These are phyloP conservation scores for Sporothrix curviconia DNA, from an alignment of 2,329 filamentous ascomycete species.

Conservation along the genomic window DNA sequence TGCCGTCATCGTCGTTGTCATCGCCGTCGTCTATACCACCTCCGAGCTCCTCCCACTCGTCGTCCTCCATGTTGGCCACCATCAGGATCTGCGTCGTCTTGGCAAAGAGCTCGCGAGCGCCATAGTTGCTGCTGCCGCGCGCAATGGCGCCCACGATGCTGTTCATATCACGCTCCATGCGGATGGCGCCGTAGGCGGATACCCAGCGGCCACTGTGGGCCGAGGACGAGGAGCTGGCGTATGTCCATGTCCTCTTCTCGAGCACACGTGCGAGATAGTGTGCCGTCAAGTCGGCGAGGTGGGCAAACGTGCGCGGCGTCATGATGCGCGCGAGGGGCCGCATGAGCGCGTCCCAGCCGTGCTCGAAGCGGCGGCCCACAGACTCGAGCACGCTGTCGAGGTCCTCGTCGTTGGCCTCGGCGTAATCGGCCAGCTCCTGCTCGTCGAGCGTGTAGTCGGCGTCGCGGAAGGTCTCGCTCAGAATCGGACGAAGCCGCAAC, in stretches of 20 bases:
- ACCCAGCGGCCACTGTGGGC: constrained; percentile 44
- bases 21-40: constrained; percentile 36
- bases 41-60: constrained; percentile 78
- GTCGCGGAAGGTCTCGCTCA: constrained; percentile 86
- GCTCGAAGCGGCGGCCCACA: constrained; percentile 73
- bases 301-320: constrained; percentile 67
- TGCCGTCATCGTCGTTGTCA: constrained; percentile 48
- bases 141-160: constrained; percentile 64
- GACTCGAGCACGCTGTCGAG: constrained; percentile 52
- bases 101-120: constrained; percentile 68
- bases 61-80: constrained; percentile 90
- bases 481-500: constrained; percentile 72
- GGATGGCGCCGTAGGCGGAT: constrained; percentile 71
- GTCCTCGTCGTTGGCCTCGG: constrained; percentile 42
- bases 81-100: constrained; percentile 74
- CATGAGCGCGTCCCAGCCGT: constrained; percentile 79
- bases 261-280: constrained; percentile 69
- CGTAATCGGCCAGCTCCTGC: constrained; percentile 52
- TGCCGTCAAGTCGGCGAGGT: constrained; percentile 67
- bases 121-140: constrained; percentile 64
- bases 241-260: constrained; percentile 81
- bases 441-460: constrained; percentile 72
- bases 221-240: no score
- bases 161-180: constrained; percentile 77
- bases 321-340: constrained; percentile 78